A percentile compares a stretch with the other conserved stretches of the same genome.
phyloP scores from a whole-genome alignment of 148 eudicot species.

The Camellia sinensis region DNA sequence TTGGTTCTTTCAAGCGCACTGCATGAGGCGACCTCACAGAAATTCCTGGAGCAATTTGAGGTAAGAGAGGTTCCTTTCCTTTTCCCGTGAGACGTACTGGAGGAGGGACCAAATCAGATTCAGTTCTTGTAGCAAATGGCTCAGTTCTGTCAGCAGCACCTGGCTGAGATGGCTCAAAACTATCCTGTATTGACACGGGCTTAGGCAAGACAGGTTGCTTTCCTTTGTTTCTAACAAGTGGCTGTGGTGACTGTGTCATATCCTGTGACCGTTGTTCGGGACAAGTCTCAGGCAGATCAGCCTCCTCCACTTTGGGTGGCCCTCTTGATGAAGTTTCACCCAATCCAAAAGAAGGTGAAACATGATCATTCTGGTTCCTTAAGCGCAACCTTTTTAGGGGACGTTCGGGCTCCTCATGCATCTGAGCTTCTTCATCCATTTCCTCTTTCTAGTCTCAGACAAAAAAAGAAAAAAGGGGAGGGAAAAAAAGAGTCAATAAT shows the following conservation, averaged over 20 bases:
- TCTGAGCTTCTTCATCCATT: too few species aligned
- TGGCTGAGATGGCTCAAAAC: conserved; percentile 11
- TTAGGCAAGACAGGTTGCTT: conserved; percentile 47
- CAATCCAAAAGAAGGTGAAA: conserved; percentile 23
- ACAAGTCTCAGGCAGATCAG: conserved; percentile 41
- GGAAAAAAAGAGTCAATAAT: background rate
- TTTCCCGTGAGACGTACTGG: conserved; percentile 35
- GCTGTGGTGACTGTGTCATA: conserved; percentile 24
- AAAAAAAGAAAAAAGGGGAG: background rate
- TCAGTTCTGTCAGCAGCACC: conserved; percentile 22
- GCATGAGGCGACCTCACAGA: conserved; percentile 37
- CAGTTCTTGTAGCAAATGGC: conserved; percentile 17
- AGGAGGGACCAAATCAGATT: conserved; percentile 14
- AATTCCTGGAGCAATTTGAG: conserved; percentile 26
- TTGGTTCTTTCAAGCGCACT: conserved; percentile 46
- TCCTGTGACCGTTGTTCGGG: conserved; percentile 22
- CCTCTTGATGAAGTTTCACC: conserved; percentile 34
- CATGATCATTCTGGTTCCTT: conserved; percentile 43
- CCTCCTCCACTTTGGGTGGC: conserved; percentile 48
- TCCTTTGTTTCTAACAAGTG: conserved; percentile 54
- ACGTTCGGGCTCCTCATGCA: conserved; percentile 51
- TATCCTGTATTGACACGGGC: conserved; percentile 18
- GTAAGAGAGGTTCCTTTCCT: conserved; percentile 45
- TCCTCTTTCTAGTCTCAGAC: too few species aligned
- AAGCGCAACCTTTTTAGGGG: conserved; percentile 76